Base-by-base conservation (phyloP, 345 rosid species). In the Lumnitzera racemosa region DNA sequence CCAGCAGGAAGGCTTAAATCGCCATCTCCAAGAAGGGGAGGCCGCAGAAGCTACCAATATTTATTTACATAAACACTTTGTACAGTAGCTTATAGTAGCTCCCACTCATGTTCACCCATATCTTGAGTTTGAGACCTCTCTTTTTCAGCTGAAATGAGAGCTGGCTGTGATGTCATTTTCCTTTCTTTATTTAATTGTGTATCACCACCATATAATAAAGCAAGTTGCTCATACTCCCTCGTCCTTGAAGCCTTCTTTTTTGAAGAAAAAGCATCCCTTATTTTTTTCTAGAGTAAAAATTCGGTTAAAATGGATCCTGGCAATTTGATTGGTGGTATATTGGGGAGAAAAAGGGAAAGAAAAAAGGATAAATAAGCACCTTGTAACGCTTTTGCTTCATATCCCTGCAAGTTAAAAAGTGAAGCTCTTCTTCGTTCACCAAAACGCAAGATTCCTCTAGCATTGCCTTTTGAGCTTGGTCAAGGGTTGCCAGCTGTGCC, bases 361-460 rank as follows among this genome's bases (percentile, higher is more conserved):
- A 55, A 24, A 25, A 13, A 47, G 2, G 36, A 15, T 23, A 29
- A 24, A 5, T 6, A 56, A 15, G 41, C 68, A 85, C 97, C 88
- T 82, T 84, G 76, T 80, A 87, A 48, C 84, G 72, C 67, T 68
- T 79, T 66, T 57, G 69, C 72, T 83, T 83, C 64, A 65, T 73
- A 58, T 64, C 65, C 58, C 17, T 64, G 51, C 52, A 60, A 69
- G 73, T 65, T 64, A 65, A 56, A 51, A 74, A 68, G 43, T 58
- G 76, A 17, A 75, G 53, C 46, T 81, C 94, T 72, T 76, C 84
- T 61, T 69, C 70, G 49, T 71, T 74, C 43, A 88, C 85, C 49
- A 88, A 25, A 49, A 90, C 66, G 72, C 96, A 90, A 36, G 81
- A 77, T 71, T 85, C 92, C 59, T 85, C 94, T 31, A 81, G 78